Percentiles rank a stretch among this genome's conserved stretches.
phyloP scores from a whole-genome alignment of 164 flowering plant species.

The Buxus sempervirens region DNA sequence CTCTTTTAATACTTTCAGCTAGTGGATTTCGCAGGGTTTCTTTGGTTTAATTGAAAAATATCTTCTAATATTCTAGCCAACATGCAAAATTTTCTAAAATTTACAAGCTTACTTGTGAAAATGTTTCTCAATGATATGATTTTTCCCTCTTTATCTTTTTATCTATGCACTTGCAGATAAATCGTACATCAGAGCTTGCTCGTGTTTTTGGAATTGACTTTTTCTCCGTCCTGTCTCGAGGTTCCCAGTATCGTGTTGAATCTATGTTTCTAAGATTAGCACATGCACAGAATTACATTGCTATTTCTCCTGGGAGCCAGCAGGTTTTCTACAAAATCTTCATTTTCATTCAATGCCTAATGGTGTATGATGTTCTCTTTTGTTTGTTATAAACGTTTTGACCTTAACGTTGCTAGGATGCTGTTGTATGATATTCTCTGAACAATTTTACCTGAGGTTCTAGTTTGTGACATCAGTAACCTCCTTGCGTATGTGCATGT shows the following conservation, averaged over 20 bases:
- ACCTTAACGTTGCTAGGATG: background rate
- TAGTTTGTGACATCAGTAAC: background rate
- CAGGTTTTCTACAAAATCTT: conserved; percentile 50
- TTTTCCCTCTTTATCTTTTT: background rate
- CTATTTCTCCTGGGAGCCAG: conserved; percentile 81
- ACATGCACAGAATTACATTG: conserved; percentile 87
- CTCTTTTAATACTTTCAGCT: background rate
- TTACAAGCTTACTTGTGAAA: background rate
- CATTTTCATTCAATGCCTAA: background rate
- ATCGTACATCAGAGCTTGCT: conserved; percentile 97
- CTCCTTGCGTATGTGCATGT: too few relatives aligned
- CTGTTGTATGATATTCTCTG: background rate
- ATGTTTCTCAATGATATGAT: background rate
- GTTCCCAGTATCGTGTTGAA: conserved; percentile 98
- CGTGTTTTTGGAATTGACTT: conserved; percentile 99
- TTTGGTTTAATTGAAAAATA: background rate
- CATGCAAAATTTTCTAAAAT: background rate
- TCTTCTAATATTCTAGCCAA: background rate
- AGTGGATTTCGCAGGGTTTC: too few relatives aligned
- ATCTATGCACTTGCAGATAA: conserved; percentile 51
- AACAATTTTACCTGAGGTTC: background rate
- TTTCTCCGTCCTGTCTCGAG: conserved; percentile 96
- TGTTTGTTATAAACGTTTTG: background rate
- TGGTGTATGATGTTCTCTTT: background rate
- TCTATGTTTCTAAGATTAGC: conserved; percentile 94